A percentile compares a stretch with the other conserved stretches of the same genome.
Evolutionary conservation across 1,139 yeast genomes (phyloP).

Genomic region (Yamadazyma jaroonii): DNA sequence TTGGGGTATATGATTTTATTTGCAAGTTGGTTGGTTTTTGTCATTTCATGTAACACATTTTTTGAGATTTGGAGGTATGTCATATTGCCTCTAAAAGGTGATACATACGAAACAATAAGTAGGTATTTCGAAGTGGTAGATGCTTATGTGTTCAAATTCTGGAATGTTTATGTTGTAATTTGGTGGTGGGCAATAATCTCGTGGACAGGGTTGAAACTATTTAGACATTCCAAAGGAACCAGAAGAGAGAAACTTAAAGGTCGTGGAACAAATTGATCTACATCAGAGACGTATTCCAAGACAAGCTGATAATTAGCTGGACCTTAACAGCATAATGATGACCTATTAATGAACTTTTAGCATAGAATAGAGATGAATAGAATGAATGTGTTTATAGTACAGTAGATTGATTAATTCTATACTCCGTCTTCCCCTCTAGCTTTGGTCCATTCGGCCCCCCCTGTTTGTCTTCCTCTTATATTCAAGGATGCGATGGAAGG

Average conservation of each 20-base stretch:
- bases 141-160: slow-evolving; percentile 48
- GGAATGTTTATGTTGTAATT: slow-evolving; percentile 55
- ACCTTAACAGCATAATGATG: background rate
- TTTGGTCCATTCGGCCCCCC: slow-evolving; percentile 70
- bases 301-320: too few relatives aligned
- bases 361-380: too few relatives aligned
- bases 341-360: background rate
- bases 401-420: background rate
- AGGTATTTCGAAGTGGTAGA: slow-evolving; percentile 26
- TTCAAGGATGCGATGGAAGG: slow-evolving; percentile 11
- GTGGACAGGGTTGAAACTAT: slow-evolving; percentile 77
- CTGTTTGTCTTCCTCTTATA: slow-evolving; percentile 63
- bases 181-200: slow-evolving; percentile 80
- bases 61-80: slow-evolving; percentile 46
- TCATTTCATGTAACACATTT: slow-evolving; percentile 40
- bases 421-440: slow-evolving; percentile 74
- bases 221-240: slow-evolving; percentile 67
- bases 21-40: slow-evolving; percentile 40
- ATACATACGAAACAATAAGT: slow-evolving; percentile 14
- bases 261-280: too few relatives aligned
- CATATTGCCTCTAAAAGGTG: slow-evolving; percentile 26
- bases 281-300: too few relatives aligned
- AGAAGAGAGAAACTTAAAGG: background rate
- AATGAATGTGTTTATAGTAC: too few relatives aligned
- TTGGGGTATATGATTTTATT: slow-evolving; percentile 40